Evolutionary conservation across 2,329 filamentous ascomycete species (phyloP).

Genomic region (Stagonosporopsis chrysanthemi): DNA sequence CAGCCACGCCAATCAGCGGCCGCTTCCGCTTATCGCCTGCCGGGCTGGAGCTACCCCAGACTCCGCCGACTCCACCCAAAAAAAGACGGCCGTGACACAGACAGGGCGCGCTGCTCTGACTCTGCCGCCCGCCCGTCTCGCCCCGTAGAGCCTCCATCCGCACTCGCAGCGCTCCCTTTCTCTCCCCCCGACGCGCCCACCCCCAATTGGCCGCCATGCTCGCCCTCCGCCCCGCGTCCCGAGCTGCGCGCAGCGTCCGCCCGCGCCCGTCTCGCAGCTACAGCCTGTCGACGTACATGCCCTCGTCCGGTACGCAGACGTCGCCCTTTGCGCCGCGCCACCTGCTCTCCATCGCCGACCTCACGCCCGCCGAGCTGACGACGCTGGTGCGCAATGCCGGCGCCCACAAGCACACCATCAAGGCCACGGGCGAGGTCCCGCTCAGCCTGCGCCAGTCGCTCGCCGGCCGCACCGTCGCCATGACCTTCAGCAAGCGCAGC

Average conservation of each 20-base stretch:
- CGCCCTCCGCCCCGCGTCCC: slow-evolving; percentile 38
- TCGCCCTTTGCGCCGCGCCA: slow-evolving; percentile 76
- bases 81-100: slow-evolving; percentile 25
- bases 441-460: slow-evolving; percentile 68
- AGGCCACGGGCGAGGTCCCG: slow-evolving; percentile 68
- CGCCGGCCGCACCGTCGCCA: slow-evolving; percentile 80
- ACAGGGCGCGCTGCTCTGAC: slow-evolving; percentile 26
- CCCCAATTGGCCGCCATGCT: slow-evolving; percentile 38
- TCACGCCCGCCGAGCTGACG: slow-evolving; percentile 79
- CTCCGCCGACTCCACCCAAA: slow-evolving; percentile 20
- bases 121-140: slow-evolving; percentile 11
- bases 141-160: not conserved
- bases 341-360: slow-evolving; percentile 88
- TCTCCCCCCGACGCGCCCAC: not conserved
- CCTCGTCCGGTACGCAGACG: slow-evolving; percentile 52
- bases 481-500: slow-evolving; percentile 97
- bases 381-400: slow-evolving; percentile 84
- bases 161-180: not conserved
- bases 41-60: slow-evolving; percentile 8
- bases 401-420: slow-evolving; percentile 77
- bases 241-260: slow-evolving; percentile 40
- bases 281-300: slow-evolving; percentile 32
- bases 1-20: slow-evolving; percentile 8
- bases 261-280: slow-evolving; percentile 36
- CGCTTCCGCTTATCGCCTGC: not conserved